These are phyloP conservation scores for Pleurostoma richardsiae DNA, from an alignment of 2,329 filamentous ascomycete species.

Conservation along the genomic window DNA sequence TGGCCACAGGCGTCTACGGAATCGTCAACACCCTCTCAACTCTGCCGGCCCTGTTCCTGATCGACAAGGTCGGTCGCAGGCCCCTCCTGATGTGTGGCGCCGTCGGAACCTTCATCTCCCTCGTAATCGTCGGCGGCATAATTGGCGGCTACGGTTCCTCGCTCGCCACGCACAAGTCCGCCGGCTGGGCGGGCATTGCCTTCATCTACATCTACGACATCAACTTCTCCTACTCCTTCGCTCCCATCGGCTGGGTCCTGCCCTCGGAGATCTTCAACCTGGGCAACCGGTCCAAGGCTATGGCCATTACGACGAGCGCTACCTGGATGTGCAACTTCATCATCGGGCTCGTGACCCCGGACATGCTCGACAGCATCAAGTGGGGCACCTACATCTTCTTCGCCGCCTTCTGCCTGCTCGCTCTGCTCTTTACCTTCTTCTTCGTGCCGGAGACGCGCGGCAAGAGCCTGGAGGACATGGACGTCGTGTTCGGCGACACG, in stretches of 20 bases:
- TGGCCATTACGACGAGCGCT: constrained; percentile 49
- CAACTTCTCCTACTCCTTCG: constrained; percentile 26
- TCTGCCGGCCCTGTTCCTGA: constrained; percentile 47
- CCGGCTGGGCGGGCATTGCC: constrained; percentile 54
- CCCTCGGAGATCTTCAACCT: constrained; percentile 53
- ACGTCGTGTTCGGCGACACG: constrained; percentile 25
- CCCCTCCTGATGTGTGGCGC: constrained; percentile 50
- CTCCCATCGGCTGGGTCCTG: constrained; percentile 50
- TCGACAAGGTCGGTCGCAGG: constrained; percentile 52
- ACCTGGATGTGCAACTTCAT: constrained; percentile 57
- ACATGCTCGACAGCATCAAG: constrained; percentile 41
- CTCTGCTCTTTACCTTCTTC: constrained; percentile 39
- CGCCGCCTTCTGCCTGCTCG: constrained; percentile 42
- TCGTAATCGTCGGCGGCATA: constrained; percentile 51
- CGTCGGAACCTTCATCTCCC: constrained; percentile 42
- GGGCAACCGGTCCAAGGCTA: constrained; percentile 47
- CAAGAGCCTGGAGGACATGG: constrained; percentile 44
- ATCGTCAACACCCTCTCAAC: constrained; percentile 51
- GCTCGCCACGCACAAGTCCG: constrained; percentile 39
- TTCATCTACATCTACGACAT: constrained; percentile 53
- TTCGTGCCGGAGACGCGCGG: constrained; percentile 49
- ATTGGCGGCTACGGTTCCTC: constrained; percentile 40
- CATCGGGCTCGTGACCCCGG: constrained; percentile 49
- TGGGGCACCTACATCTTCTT: constrained; percentile 49
- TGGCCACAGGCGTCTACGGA: constrained; percentile 35